Base-by-base conservation (phyloP, 2,329 filamentous ascomycete species). In the Sporothrix phasma region DNA sequence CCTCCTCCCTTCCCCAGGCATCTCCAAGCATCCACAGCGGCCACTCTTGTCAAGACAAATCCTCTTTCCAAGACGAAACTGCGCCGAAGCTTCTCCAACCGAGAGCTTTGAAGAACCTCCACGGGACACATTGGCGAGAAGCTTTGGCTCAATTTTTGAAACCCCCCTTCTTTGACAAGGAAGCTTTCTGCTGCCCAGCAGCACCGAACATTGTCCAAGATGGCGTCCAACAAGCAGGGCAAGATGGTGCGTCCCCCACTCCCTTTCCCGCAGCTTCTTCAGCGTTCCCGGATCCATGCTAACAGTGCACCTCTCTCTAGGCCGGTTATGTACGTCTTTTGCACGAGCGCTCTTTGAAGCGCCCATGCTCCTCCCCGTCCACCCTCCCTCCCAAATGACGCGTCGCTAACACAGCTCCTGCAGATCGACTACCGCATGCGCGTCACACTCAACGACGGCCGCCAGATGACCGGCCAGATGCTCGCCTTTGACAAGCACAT, bases 401-500 rank as follows among this genome's bases (percentile, higher is more conserved):
- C 34, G 10, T 13, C 6, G 67, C 72, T 76, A 67, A 74, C 69
- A 17, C 34, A 49, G 64, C 74, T 67, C 7, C 15, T 37, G 10
- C 34, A 97, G 94, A 96, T 99, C 84, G 97, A 99, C 81, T 97
- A 96, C 83, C 91, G 93, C 78, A 97, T 99, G 92, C 88, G 93
- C 75, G 88, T 97, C 69, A 97, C 92, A 64, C 84, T 99, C 76
- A 91, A 90, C 74, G 94, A 99, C 79, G 91, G 91, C 69, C 88
- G 94, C 73, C 91, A 97, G 77, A 95, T 99, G 87, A 92, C 92
- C 46, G 94, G 92, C 67, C 92, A 97, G 77, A 96, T 99, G 90
- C 85, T 99, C 70, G 94, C 94, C 63, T 99, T 97, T 73, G 94
- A 99, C 78, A 97, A 97, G 92, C 94, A 99, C 78, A 99, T 99